These are phyloP conservation scores for Solanum pimpinellifolium DNA, from an alignment of 257 asterid species.

Conservation along the genomic window DNA sequence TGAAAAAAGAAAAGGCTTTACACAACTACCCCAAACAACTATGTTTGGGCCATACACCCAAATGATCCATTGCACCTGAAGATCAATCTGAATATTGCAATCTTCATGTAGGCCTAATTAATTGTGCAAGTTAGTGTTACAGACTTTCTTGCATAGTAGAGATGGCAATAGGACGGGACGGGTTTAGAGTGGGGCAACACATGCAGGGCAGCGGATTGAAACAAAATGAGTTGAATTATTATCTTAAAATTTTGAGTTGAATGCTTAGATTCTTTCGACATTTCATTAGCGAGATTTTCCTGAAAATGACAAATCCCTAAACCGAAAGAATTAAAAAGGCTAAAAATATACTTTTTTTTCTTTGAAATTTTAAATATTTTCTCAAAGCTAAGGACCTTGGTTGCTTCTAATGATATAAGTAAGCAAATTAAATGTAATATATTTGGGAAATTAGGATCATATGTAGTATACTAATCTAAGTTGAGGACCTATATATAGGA, in stretches of 20 bases:
- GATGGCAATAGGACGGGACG: background rate
- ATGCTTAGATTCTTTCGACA: background rate
- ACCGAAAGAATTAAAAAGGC: background rate
- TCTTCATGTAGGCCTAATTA: background rate
- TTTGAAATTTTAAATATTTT: background rate
- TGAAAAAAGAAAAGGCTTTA: too few relatives aligned
- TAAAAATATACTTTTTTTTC: background rate
- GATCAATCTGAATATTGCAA: background rate
- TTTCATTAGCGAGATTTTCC: background rate
- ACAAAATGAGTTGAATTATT: background rate
- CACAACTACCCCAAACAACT: background rate
- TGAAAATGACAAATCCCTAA: background rate
- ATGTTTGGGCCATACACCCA: background rate
- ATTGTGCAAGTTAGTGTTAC: background rate
- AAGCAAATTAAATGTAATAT: background rate
- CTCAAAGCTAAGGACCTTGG: background rate
- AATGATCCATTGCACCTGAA: background rate
- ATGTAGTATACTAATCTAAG: background rate
- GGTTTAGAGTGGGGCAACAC: background rate
- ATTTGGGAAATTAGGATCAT: background rate
- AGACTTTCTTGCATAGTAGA: background rate
- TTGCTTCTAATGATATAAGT: background rate
- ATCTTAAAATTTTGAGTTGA: background rate
- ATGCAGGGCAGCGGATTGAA: background rate
- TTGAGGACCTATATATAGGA: background rate